A percentile compares a stretch with the other conserved stretches of the same genome.
phyloP scores from a whole-genome alignment of 2,329 filamentous ascomycete species.

The Macrophomina tecta region DNA sequence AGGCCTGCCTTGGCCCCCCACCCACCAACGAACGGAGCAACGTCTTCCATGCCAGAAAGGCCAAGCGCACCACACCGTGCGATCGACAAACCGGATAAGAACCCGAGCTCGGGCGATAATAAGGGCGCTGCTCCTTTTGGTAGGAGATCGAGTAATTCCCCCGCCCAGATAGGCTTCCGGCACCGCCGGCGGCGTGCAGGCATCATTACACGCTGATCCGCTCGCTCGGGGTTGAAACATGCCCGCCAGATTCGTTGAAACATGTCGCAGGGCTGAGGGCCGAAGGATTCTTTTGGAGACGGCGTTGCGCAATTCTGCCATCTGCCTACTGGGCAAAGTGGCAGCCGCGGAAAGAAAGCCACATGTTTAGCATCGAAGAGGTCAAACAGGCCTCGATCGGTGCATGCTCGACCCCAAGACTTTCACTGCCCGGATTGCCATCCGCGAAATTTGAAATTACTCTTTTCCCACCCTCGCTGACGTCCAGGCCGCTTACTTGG shows the following conservation, averaged over 20 bases:
- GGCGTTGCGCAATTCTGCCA: not conserved
- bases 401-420: no score
- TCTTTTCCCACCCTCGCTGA: not conserved
- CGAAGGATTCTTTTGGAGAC: not conserved
- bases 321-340: not conserved
- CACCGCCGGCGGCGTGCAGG: not conserved
- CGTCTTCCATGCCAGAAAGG: not conserved
- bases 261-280: conserved; percentile 3
- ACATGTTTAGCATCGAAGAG: not conserved
- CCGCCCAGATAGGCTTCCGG: conserved; percentile 3
- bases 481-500: not conserved
- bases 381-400: not conserved
- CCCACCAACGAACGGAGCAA: not conserved
- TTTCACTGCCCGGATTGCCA: no score
- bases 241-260: not conserved
- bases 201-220: not conserved
- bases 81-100: conserved; percentile 8
- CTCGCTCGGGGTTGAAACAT: conserved; percentile 4
- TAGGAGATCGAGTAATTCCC: not conserved
- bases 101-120: not conserved
- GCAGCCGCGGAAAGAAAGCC: not conserved
- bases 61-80: not conserved
- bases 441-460: not conserved
- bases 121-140: not conserved
- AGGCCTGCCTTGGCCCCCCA: not conserved